Evolutionary conservation across 2,329 filamentous ascomycete species (phyloP), one percentile per base, ranked within the genome.

Genomic region (Alternaria sp.): DNA sequence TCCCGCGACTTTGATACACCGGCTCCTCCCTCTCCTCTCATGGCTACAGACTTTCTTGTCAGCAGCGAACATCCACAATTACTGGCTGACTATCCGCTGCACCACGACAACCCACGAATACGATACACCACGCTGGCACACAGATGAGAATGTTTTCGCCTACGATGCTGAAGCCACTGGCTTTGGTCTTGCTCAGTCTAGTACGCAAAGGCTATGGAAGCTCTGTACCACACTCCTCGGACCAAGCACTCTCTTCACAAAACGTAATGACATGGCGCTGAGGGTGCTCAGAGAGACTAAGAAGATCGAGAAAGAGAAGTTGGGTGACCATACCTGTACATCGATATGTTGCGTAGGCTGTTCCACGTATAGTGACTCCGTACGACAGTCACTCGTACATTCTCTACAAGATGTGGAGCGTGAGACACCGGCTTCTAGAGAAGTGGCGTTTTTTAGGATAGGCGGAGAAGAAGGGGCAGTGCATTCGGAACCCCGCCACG

Each of bases 1-100:
- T 40, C 36, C 36, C 15, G n/a, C 36, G 4, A 40, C n/a, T 40
- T 11, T 40, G 36, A 17, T 40, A 40, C 9, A 17, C 9, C 36
- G n/a, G 5, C 36, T 40, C 8, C 44, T 46, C 19, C 44, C 19
- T 46, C 44, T 46, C 11, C 19, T 46, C 19, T 46, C 44, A 8
- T 46, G 44, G 19, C 44, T 46, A 23, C 44, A 23, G 21, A 23
- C 47, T 26, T 49, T 49, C 46, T 23, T 49, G 12, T 7, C 26
- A 49, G 25, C 12, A 8, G 46, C 23, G 26, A 49, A 11, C 15
- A 67, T 83, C 6, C 66, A 74, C 4, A 73, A 84, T 68, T 85
- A 85, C 66, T 84, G 84, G 77, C 67, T 85, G 12, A 85, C 83
- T 0, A 79, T 85, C 57, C 82, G 84, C 49, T 83, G 83, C 52